These are phyloP conservation scores for Phallus indusiatus DNA, from an alignment of 768 basidiomycete genomes.

Conservation along the genomic window DNA sequence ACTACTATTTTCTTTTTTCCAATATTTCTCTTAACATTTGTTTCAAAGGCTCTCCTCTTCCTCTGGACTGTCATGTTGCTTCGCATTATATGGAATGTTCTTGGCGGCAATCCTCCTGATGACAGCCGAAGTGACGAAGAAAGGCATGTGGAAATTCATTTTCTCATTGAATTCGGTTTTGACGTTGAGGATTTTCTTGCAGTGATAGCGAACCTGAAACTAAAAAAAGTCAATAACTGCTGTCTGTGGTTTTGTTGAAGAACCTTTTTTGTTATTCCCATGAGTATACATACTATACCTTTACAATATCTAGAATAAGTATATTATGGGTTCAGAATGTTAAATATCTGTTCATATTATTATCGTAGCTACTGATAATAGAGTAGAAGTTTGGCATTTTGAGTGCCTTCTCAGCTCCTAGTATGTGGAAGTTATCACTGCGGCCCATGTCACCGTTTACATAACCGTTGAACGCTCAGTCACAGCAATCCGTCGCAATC, in stretches of 20 bases:
- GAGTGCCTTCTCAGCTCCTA: not conserved
- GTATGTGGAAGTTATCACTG: not conserved
- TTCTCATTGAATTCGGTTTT: not conserved
- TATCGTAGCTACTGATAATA: not conserved
- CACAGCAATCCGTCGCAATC: not conserved
- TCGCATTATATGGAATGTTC: slow-evolving; percentile 70
- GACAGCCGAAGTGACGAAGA: slow-evolving; percentile 86
- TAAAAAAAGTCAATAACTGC: slow-evolving; percentile 1
- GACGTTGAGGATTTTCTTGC: slow-evolving; percentile 4
- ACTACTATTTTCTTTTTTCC: not conserved
- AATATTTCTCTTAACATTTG: slow-evolving; percentile 5
- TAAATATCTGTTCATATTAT: not conserved
- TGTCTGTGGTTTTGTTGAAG: not conserved
- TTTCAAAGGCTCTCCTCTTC: slow-evolving; percentile 52
- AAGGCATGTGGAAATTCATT: slow-evolving; percentile 30
- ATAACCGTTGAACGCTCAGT: not conserved
- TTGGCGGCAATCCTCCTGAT: slow-evolving; percentile 65
- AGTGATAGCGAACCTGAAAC: slow-evolving; percentile 16
- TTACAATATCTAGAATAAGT: not conserved
- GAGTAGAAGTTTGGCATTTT: not conserved
- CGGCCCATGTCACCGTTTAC: not conserved
- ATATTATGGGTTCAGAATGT: not conserved
- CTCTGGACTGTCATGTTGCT: slow-evolving; percentile 86
- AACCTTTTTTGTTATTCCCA: not conserved
- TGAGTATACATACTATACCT: not conserved